phyloP scores from a whole-genome alignment of 352 stramenopile genomes.

The Lagenidium sp. region DNA sequence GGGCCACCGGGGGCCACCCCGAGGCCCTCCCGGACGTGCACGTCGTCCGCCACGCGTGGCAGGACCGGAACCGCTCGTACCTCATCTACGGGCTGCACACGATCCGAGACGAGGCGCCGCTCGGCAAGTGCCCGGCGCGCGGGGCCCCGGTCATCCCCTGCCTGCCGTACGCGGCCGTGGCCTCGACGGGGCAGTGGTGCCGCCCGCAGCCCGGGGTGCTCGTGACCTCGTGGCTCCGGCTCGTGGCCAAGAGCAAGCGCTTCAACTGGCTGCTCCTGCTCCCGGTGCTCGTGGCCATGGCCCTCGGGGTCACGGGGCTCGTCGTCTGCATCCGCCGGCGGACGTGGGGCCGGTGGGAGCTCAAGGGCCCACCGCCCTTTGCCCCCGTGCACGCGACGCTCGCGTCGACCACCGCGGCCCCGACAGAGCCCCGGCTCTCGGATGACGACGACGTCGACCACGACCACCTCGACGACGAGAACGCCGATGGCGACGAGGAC shows the following conservation, averaged over 20 bases:
- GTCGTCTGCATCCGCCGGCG: conserved; percentile 15
- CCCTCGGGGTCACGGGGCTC: conserved; percentile 8
- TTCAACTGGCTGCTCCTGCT: conserved; percentile 17
- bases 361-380: not conserved
- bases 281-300: conserved; percentile 20
- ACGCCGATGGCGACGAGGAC: not conserved
- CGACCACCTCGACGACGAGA: not conserved
- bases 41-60: conserved; percentile 16
- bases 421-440: too few species aligned
- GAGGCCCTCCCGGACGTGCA: conserved; percentile 6
- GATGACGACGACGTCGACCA: too few species aligned
- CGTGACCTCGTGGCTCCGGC: conserved; percentile 24
- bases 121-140: conserved; percentile 10
- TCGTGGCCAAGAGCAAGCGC: conserved; percentile 10
- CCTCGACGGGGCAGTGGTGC: conserved; percentile 15
- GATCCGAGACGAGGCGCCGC: conserved; percentile 4
- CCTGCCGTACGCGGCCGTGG: conserved; percentile 4
- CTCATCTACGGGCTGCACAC: conserved; percentile 15
- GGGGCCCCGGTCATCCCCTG: conserved; percentile 24
- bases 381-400: not conserved
- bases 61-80: conserved; percentile 8
- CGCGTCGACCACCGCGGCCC: not conserved
- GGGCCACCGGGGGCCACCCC: too few species aligned
- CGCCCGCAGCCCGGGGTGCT: conserved; percentile 17
- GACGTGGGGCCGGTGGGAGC: conserved; percentile 7